Evolutionary conservation across 257 asterid genomes (phyloP).

Genomic region (Asclepias syriaca): DNA sequence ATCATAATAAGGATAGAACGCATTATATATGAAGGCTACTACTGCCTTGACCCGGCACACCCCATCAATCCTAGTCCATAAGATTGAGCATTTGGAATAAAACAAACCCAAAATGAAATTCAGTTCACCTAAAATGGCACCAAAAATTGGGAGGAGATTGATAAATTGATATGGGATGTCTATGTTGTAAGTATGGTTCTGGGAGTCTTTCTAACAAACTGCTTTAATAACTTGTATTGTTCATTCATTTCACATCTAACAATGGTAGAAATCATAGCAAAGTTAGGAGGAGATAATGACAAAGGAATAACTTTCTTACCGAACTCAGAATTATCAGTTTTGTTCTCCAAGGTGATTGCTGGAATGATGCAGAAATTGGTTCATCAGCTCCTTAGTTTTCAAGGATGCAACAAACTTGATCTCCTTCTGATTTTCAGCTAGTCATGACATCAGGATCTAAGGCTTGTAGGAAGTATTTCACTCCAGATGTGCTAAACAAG

Average conservation of each 20-base stretch:
- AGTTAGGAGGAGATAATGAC: neutral
- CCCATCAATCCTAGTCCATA: too few relatives aligned
- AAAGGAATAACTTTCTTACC: neutral
- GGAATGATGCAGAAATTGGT: neutral
- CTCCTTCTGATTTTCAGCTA: conserved; percentile 1
- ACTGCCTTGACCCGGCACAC: too few relatives aligned
- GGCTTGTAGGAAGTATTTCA: neutral
- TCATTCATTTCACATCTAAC: neutral
- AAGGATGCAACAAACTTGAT: neutral
- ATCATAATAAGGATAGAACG: too few relatives aligned
- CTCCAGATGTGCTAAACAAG: conserved; percentile 2
- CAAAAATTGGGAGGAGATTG: conserved; percentile 10
- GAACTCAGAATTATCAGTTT: neutral
- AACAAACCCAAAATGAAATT: neutral
- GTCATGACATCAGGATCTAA: neutral
- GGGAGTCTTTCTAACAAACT: conserved; percentile 1
- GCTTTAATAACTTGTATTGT: neutral
- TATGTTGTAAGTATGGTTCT: neutral
- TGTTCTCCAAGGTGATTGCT: neutral
- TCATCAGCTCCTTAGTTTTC: neutral
- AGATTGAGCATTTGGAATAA: neutral
- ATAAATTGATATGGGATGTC: conserved; percentile 10
- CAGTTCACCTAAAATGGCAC: conserved; percentile 14
- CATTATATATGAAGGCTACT: too few relatives aligned
- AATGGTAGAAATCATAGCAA: conserved; percentile 1